Evolutionary conservation across 2,329 filamentous ascomycete genomes (phyloP).

Genomic region (Fusarium sterilihyphosum): DNA sequence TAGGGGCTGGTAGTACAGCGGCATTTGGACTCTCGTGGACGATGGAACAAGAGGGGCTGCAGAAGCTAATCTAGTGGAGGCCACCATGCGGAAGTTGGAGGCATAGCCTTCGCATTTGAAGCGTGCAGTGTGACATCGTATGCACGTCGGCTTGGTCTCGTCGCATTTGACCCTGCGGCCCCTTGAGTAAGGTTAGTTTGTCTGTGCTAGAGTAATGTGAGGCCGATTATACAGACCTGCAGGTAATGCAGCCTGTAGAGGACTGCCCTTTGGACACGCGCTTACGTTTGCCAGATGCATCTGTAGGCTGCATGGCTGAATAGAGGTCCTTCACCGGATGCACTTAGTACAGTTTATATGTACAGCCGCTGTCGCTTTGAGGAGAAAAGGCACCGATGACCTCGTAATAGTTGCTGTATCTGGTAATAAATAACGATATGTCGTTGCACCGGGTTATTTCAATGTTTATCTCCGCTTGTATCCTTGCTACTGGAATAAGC

Average conservation of each 20-base stretch:
- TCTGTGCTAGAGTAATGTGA: too few species aligned
- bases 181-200: not conserved
- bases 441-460: not conserved
- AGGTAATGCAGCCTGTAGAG: not conserved
- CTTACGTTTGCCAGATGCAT: not conserved
- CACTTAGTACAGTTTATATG: not conserved
- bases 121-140: not conserved
- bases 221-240: not conserved
- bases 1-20: not conserved
- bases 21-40: rapidly evolving
- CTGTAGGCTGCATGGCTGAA: not conserved
- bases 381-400: rapidly evolving
- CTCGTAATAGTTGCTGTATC: not conserved
- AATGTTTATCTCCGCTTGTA: not conserved
- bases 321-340: rapidly evolving
- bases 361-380: rapidly evolving
- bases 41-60: rapidly evolving
- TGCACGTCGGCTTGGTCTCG: not conserved
- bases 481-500: not conserved
- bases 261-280: not conserved
- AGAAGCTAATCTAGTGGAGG: not conserved
- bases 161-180: not conserved
- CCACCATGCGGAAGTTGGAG: not conserved
- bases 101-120: not conserved
- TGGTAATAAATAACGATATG: not conserved